Evolutionary conservation across 306 rosid genomes (phyloP).

Genomic region (Ormosia semicastrata): DNA sequence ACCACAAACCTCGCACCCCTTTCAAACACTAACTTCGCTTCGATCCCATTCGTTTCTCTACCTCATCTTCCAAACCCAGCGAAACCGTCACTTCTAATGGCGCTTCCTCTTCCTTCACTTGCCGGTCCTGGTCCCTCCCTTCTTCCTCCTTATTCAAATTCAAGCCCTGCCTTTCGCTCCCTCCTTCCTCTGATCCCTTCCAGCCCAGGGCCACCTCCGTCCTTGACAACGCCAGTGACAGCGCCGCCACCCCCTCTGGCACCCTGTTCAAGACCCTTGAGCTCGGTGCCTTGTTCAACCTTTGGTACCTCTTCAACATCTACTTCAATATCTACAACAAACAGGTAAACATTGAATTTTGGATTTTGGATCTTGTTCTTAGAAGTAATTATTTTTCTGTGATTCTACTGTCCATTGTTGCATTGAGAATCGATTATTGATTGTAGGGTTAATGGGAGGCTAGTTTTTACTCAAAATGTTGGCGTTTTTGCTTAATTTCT

Average conservation of each 20-base stretch:
- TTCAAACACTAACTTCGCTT: neutral
- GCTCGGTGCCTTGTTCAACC: slow-evolving; percentile 79
- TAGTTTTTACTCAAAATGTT: no score
- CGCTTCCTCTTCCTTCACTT: slow-evolving; percentile 28
- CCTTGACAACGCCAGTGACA: slow-evolving; percentile 43
- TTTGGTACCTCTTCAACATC: slow-evolving; percentile 93
- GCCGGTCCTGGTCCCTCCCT: slow-evolving; percentile 69
- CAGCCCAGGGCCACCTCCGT: slow-evolving; percentile 64
- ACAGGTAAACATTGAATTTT: slow-evolving; percentile 64
- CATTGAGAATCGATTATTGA: no score
- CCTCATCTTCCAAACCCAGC: neutral
- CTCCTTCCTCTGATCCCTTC: slow-evolving; percentile 34
- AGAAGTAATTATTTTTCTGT: no score
- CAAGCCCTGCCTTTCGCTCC: slow-evolving; percentile 52
- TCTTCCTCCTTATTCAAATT: slow-evolving; percentile 59
- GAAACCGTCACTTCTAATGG: slow-evolving; percentile 17
- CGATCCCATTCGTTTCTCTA: slow-evolving; percentile 26
- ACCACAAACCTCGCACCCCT: neutral
- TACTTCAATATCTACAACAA: slow-evolving; percentile 95
- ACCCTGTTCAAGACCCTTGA: slow-evolving; percentile 51
- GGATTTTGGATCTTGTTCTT: no score
- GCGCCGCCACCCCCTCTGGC: slow-evolving; percentile 31
- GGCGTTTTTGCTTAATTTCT: no score
- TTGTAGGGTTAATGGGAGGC: no score
- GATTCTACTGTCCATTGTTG: no score